A percentile compares a stretch with the other conserved stretches of the same genome.
Conservation (phyloP, 345 rosid species). For the Raphanus sativus region DNA sequence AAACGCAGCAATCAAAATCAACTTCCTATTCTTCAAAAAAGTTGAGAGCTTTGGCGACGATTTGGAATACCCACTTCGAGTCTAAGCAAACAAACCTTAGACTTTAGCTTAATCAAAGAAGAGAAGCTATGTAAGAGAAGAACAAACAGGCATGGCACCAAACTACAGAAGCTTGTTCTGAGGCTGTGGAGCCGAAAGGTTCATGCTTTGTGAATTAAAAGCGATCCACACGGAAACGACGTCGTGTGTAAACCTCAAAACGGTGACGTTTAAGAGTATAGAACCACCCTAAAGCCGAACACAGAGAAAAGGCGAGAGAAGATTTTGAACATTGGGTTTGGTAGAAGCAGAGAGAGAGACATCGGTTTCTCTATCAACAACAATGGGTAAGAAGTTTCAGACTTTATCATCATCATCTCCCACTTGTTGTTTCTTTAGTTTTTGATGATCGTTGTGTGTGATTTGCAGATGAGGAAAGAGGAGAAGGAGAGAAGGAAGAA, state of each 20-base stretch:
- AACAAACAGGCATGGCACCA: neutral
- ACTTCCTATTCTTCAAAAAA: neutral
- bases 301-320: neutral
- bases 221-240: neutral
- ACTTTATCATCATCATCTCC: constrained; percentile 6
- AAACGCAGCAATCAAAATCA: neutral
- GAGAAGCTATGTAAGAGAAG: neutral
- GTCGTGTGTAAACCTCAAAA: neutral
- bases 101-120: neutral
- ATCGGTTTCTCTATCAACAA: constrained; percentile 7
- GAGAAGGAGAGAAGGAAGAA: constrained; percentile 20
- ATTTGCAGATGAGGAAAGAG: constrained; percentile 38
- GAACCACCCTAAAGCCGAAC: neutral
- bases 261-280: neutral
- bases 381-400: constrained; percentile 30
- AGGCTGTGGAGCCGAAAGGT: neutral
- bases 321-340: neutral
- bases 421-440: neutral
- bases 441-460: neutral
- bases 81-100: constrained; percentile 7
- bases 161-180: neutral
- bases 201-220: neutral
- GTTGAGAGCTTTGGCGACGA: constrained; percentile 4
- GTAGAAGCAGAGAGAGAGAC: neutral
- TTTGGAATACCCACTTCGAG: neutral